Evolutionary conservation across 352 stramenopile genomes (phyloP), one percentile per base, ranked within the genome.

Genomic region (Globisporangium okanoganense): DNA sequence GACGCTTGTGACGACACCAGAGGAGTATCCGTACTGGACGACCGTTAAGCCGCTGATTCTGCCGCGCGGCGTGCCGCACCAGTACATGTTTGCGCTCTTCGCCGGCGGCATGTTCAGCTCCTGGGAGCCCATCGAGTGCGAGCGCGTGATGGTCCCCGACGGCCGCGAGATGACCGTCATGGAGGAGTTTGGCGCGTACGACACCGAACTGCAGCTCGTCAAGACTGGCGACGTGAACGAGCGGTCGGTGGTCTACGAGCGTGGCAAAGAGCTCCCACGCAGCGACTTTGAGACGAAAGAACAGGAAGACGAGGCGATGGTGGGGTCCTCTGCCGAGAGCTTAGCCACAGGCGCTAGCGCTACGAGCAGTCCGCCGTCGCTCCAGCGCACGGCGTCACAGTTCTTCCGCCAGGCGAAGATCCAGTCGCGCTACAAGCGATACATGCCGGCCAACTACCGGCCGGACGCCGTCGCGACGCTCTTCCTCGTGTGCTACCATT

Each of bases 11-110:
- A 99, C 97, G 1, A 98, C 91, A 27, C 97, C 97, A 0, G 92
- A 97, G n/a, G 78, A 88, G 5, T 99, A 99, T 75, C 97, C 97
- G 9, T 82, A 97, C 50, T 99, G 97, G 97, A 94, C 78, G 24
- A 99, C 96, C 0, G 70, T 79, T 29, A 92, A 96, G 67, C 97
- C 97, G 45, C 84, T 99, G 58, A 92, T 99, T 12, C 70, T 98
- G 53, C 88, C 88, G 22, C 69, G 84, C 14, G 85, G 88, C 16
- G 79, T 93, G 24, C 76, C 78, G 2, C 85, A 96, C 54, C 87
- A 87, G 66, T 97, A 98, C 75, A 96, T 92, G 74, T 98, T 97
- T 62, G 84, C 85, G 41, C 67, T 96, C 18, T 96, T 96, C 64
- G 90, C 88, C 2, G 90, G 85, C 29, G 88, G 87, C 31, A 72